Percentiles rank a stretch among this genome's conserved stretches.
These are phyloP conservation scores for Solanum chiquidenum DNA, from an alignment of 257 asterid genomes.

Conservation along the genomic window DNA sequence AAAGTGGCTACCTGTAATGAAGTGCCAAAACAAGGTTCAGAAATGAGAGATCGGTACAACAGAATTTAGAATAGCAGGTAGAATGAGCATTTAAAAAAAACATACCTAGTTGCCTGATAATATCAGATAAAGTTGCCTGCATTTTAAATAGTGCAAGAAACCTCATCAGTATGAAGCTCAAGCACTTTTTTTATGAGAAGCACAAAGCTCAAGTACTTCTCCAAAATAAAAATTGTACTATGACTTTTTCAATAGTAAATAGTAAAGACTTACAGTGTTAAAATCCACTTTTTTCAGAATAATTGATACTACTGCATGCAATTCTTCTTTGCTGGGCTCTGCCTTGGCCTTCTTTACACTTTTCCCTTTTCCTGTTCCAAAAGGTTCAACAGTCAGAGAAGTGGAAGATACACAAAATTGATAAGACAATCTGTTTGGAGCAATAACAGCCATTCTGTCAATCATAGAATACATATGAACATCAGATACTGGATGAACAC, in stretches of 20 bases:
- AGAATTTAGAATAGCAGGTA: background rate
- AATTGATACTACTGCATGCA: conserved; percentile 40
- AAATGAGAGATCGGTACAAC: background rate
- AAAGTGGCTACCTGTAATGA: conserved; percentile 38
- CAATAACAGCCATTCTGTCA: background rate
- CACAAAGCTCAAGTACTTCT: background rate
- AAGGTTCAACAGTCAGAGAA: background rate
- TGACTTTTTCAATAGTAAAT: background rate
- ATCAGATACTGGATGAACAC: background rate
- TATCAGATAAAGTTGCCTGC: conserved; percentile 91
- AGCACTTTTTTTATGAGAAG: background rate
- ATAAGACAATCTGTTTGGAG: background rate
- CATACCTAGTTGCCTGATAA: conserved; percentile 68
- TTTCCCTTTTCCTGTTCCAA: conserved; percentile 33
- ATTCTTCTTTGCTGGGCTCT: conserved; percentile 62
- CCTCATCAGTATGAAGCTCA: background rate
- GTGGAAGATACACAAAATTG: background rate
- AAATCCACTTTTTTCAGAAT: conserved; percentile 85
- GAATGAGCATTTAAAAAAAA: background rate
- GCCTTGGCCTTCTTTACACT: conserved; percentile 25
- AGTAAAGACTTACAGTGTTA: conserved; percentile 47
- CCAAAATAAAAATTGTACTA: background rate
- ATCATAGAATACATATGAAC: background rate
- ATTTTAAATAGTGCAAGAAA: conserved; percentile 1
- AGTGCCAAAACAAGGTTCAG: background rate